Base-by-base conservation (phyloP, 345 rosid genomes). In the Populus davidiana region DNA sequence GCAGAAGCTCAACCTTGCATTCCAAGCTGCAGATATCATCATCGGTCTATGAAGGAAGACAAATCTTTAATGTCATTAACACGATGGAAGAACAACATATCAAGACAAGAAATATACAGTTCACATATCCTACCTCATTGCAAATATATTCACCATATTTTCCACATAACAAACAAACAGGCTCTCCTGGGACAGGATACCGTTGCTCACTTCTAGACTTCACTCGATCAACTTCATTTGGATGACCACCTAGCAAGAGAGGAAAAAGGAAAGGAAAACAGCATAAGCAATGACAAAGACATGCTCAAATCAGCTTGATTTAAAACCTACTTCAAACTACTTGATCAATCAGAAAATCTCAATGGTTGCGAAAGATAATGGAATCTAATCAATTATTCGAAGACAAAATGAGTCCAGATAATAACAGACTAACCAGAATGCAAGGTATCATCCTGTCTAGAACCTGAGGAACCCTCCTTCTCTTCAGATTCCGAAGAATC, bases 11-110 rank as follows among this genome's bases (percentile, higher is more conserved):
- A 39, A 80, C 84, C 81, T 91, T 91, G 82, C 96, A 91, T 75
- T 91, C 96, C 81, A 84, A 56, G 84, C 92, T 90, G 87, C 96
- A 91, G 80, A 91, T 86, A 76, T 91, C 96, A 72, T 90, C 93
- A 71, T 90, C 89, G 2, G 93, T 91, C 96, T 91, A 81, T 72
- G 66, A 79, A 67, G 56, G 70, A 69, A 78, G 6, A 64, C 16
- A 75, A 29, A 56, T 69, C n/a, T n/a, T 70, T 35, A 41, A 72
- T 20, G 41, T 64, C 38, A 79, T 13, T 23, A 23, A 29, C 64
- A 61, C 63, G 12, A 77, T 25, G 62, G 44, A 75, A 79, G 75
- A n/a, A 3, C 36, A 41, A 39, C 52, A 47, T 23, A 49, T 23
- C 41, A 47, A 66, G 16, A 70, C 31, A 33, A 70, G 61, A 50